phyloP scores from a whole-genome alignment of 257 asterid genomes.

The Solanum ossicruentum region DNA sequence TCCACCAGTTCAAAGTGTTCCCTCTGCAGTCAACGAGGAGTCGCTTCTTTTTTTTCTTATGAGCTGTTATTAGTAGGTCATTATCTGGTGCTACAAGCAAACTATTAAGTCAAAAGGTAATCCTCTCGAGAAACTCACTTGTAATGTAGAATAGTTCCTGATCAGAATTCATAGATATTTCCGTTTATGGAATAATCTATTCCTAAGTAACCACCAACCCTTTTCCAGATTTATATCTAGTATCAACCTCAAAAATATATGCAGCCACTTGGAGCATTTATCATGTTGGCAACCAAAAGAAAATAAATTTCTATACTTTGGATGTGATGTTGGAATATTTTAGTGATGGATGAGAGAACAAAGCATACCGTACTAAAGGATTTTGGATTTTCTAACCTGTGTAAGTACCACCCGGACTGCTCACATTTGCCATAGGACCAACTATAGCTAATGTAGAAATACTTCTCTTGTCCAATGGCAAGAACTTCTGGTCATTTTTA shows the following conservation, averaged over 20 bases:
- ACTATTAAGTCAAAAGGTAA: not conserved
- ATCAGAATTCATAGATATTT: not conserved
- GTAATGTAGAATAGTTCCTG: not conserved
- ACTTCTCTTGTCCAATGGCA: slow-evolving; percentile 41
- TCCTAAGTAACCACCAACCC: not conserved
- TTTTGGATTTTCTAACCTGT: slow-evolving; percentile 33
- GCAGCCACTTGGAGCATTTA: not conserved
- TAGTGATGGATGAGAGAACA: not conserved
- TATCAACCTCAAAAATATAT: not conserved
- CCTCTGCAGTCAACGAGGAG: not conserved
- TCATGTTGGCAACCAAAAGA: not conserved
- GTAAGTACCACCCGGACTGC: slow-evolving; percentile 65
- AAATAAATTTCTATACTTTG: not conserved
- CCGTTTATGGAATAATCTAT: not conserved
- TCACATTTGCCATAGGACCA: slow-evolving; percentile 75
- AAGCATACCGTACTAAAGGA: not conserved
- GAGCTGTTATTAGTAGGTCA: not conserved
- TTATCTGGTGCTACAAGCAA: not conserved
- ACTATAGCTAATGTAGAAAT: slow-evolving; percentile 63
- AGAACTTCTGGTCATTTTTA: slow-evolving; percentile 47
- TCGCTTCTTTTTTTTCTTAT: not conserved
- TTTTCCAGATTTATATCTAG: not conserved
- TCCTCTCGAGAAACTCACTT: not conserved
- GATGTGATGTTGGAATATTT: not conserved
- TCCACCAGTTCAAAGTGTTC: not conserved